A percentile compares a stretch with the other conserved stretches of the same genome.
These are phyloP conservation scores for Fusarium sp. DNA, from an alignment of 2,329 filamentous ascomycete genomes.

Conservation along the genomic window DNA sequence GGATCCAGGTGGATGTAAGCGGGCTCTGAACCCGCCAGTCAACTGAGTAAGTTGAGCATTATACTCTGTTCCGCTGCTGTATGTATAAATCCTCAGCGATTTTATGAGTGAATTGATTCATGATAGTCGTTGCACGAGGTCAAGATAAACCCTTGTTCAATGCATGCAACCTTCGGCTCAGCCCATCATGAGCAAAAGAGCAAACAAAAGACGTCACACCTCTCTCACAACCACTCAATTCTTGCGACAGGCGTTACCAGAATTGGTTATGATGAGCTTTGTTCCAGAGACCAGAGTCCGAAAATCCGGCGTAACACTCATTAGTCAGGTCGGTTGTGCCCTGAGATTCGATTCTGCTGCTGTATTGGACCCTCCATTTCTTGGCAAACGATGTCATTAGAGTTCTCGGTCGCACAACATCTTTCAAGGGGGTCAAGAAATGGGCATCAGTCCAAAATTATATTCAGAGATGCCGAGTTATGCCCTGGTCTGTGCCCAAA, in stretches of 20 bases:
- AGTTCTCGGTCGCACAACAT: slow-evolving; percentile 21
- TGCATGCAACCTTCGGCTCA: slow-evolving; percentile 26
- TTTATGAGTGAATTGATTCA: not conserved
- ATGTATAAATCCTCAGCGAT: not conserved
- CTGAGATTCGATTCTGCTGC: not conserved
- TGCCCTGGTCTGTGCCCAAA: slow-evolving; percentile 10
- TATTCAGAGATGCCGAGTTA: slow-evolving; percentile 24
- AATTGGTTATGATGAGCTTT: slow-evolving; percentile 6
- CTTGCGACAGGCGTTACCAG: slow-evolving; percentile 7
- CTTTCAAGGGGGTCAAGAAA: not conserved
- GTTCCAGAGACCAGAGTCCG: not conserved
- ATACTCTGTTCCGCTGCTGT: not conserved
- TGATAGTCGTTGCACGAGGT: slow-evolving; percentile 3
- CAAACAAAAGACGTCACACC: slow-evolving; percentile 31
- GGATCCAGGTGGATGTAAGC: not conserved
- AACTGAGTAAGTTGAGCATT: not conserved
- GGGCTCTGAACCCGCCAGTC: not conserved
- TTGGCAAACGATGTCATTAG: slow-evolving; percentile 33
- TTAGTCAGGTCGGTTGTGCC: not conserved
- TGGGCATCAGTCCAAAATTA: not conserved
- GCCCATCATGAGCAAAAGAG: slow-evolving; percentile 29
- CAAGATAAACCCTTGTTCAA: slow-evolving; percentile 12
- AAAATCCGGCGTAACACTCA: not conserved
- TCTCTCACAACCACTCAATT: slow-evolving; percentile 12
- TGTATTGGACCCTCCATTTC: slow-evolving; percentile 2